Evolutionary conservation across 495 filamentous ascomycete genomes (phyloP), one percentile per base, ranked within the genome.

Genomic region (Lentithecium fluviatile): DNA sequence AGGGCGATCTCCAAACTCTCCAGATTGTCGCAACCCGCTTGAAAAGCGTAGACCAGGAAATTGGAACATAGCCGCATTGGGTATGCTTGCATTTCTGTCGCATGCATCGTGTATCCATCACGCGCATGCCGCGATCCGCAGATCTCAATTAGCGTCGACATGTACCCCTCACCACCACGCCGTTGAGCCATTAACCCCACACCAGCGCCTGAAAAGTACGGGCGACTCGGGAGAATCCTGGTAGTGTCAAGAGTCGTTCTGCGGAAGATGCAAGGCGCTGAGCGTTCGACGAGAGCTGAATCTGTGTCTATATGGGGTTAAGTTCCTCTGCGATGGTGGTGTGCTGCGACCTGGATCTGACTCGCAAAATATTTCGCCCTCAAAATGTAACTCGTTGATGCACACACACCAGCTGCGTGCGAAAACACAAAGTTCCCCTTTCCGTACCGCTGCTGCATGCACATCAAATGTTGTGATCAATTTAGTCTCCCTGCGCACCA

Each of bases 1-100:
- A 52, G 23, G 23, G 49, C 24, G 29, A 36, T 43, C 40, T n/a
- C 13, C 40, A 15, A 43, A 43, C 15, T 6, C 19, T 20, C 3
- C 40, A 15, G 3, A 6, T 15, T n/a, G 3, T 43, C 40, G 15
- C 6, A 38, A 38, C 36, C 36, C 36, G 8, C 8, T 15, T 15
- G 36, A 38, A 38, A 7, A 38, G 36, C 36, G 36, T 8, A 10
- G 17, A 25, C 32, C 56, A 52, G 37, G 34, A 60, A 42, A 60
- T 43, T 52, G 56, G 56, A 26, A 42, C 10, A 26, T 43, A 17
- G 54, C 56, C 56, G 36, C 34, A 37, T 38, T 45, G 20, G 56
- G 46, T 40, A 42, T 47, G 10, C 20, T 43, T 49, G 42, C 19
- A 29, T 40, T 34, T 43, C 43, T 6, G n/a, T 17, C 26, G 24